phyloP scores from a whole-genome alignment of 495 filamentous ascomycete genomes.

The Astrocystis sublimbata region DNA sequence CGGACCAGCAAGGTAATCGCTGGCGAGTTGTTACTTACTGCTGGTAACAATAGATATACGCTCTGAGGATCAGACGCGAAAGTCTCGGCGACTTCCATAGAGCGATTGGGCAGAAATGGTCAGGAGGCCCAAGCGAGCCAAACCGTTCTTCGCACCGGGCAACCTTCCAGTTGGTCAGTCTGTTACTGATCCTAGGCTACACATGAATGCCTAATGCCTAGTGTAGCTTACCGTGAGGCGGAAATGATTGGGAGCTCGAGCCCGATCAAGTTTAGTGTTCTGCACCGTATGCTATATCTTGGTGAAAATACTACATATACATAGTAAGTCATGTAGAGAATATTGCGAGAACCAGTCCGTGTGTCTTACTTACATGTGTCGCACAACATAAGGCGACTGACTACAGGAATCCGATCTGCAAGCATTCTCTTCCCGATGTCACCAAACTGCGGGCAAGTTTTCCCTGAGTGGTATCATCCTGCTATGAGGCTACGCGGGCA shows the following conservation, averaged over 20 bases:
- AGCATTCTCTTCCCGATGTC: slow-evolving; percentile 25
- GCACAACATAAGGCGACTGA: slow-evolving; percentile 34
- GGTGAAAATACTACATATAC: neutral
- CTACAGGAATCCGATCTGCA: slow-evolving; percentile 33
- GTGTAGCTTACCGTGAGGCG: slow-evolving; percentile 23
- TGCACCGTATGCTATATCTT: too few relatives aligned
- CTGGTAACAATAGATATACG: slow-evolving; percentile 14
- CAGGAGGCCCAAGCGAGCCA: slow-evolving; percentile 40
- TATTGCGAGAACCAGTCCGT: slow-evolving; percentile 22
- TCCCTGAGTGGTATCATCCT: slow-evolving; percentile 32
- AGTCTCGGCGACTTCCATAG: slow-evolving; percentile 34
- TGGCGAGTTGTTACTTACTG: neutral
- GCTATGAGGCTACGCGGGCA: slow-evolving; percentile 24
- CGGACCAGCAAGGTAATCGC: neutral
- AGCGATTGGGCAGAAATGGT: slow-evolving; percentile 39
- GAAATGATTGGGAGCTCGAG: slow-evolving; percentile 27
- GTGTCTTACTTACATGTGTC: too few relatives aligned
- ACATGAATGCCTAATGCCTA: slow-evolving; percentile 34
- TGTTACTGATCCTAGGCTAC: slow-evolving; percentile 35
- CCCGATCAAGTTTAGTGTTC: slow-evolving; percentile 33
- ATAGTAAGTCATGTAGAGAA: neutral
- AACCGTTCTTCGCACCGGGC: slow-evolving; percentile 37
- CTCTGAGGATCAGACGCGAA: slow-evolving; percentile 41
- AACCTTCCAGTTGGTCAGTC: slow-evolving; percentile 42
- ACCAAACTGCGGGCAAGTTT: slow-evolving; percentile 29